Percentiles rank a stretch among this genome's conserved stretches.
These are phyloP conservation scores for Neurospora terricola DNA, from an alignment of 495 filamentous ascomycete genomes.

Conservation along the genomic window DNA sequence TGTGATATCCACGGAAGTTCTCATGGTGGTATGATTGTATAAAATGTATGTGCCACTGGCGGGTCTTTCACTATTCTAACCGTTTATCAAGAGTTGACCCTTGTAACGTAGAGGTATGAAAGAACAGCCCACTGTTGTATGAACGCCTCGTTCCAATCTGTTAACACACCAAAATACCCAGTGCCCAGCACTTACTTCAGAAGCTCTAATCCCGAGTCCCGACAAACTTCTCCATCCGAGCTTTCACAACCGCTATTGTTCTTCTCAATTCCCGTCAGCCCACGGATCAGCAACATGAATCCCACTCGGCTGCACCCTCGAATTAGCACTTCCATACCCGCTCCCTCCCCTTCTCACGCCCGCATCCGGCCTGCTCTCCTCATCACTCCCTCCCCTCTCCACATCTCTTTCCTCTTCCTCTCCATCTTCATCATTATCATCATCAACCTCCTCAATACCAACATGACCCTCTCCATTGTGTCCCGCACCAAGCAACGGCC, in stretches of 20 bases:
- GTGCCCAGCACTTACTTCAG: not conserved
- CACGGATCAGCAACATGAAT: not conserved
- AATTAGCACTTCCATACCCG: not conserved
- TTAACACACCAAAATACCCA: not conserved
- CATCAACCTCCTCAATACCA: not conserved
- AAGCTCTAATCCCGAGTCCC: not conserved
- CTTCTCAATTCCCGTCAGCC: not conserved
- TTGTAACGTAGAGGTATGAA: no score
- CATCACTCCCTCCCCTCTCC: not conserved
- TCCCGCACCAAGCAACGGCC: not conserved
- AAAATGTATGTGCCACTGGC: not conserved
- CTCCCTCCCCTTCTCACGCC: not conserved
- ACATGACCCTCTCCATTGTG: not conserved
- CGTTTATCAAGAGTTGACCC: not conserved
- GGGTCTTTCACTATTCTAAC: fast-evolving
- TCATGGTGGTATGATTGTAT: no score
- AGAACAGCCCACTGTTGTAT: not conserved
- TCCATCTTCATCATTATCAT: not conserved
- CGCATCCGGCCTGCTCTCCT: not conserved
- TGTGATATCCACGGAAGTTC: not conserved
- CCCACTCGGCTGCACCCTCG: not conserved
- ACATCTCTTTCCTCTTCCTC: not conserved
- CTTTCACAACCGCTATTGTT: not conserved
- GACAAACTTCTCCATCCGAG: not conserved
- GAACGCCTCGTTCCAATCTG: not conserved